phyloP scores from a whole-genome alignment of 768 basidiomycete genomes.

The Agrocybe chaxingu region DNA sequence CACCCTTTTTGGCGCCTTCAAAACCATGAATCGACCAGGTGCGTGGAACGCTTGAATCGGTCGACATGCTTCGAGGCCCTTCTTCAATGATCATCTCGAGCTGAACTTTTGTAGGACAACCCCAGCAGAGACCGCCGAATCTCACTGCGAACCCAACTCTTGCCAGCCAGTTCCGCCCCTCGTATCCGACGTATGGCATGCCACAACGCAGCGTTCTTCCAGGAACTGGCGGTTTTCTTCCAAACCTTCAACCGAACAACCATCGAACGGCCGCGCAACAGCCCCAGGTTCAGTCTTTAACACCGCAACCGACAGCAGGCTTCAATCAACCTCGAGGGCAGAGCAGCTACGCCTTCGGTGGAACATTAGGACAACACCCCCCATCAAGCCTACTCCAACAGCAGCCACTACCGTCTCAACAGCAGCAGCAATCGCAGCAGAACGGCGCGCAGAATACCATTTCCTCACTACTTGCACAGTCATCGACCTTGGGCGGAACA shows the following conservation, averaged over 20 bases:
- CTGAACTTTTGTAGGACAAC: slow-evolving; percentile 56
- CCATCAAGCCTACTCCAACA: slow-evolving; percentile 39
- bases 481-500: slow-evolving; percentile 46
- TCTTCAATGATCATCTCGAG: slow-evolving; percentile 19
- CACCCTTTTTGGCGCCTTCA: slow-evolving; percentile 24
- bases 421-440: slow-evolving; percentile 52
- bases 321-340: slow-evolving; percentile 67
- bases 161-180: slow-evolving; percentile 60
- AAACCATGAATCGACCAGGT: slow-evolving; percentile 66
- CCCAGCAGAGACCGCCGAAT: slow-evolving; percentile 77
- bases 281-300: slow-evolving; percentile 51
- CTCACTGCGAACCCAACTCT: slow-evolving; percentile 63
- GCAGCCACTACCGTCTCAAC: slow-evolving; percentile 41
- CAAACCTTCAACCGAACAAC: slow-evolving; percentile 54
- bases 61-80: slow-evolving; percentile 5
- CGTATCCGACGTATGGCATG: slow-evolving; percentile 52
- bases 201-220: slow-evolving; percentile 56
- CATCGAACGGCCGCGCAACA: slow-evolving; percentile 59
- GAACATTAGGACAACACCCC: slow-evolving; percentile 51
- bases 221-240: slow-evolving; percentile 44
- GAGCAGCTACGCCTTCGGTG: slow-evolving; percentile 61
- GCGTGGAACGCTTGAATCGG: slow-evolving; percentile 14
- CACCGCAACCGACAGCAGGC: slow-evolving; percentile 55
- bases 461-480: slow-evolving; percentile 55
- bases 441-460: slow-evolving; percentile 51